Base-by-base conservation (phyloP, 441 rosid species). In the Erysimum pusillum region DNA sequence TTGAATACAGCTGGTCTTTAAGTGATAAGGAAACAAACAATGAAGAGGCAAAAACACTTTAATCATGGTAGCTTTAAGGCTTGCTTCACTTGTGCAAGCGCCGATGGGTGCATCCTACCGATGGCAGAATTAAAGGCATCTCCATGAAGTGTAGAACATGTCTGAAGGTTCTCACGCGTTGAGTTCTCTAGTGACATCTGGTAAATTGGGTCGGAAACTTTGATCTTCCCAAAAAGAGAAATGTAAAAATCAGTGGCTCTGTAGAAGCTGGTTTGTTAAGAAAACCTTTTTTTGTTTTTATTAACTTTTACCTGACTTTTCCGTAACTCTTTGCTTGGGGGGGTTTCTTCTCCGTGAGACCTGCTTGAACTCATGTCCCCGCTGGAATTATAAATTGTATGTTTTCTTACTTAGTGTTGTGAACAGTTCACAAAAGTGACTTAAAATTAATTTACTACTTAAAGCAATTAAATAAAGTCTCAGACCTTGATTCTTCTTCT, bases 401-500 rank as follows among this genome's bases (percentile, higher is more conserved):
- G 58, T 32, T 32, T 65, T 44, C 52, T 38, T 5, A 35, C n/a
- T 48, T 61, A 15, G 39, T 34, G 44, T 34, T 51, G 64, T 45
- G 32, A 68, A 31, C 35, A 51, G 44, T 73, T 73, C 28, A 20
- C 7, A 31, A 63, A 52, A 60, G n/a, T 58, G 45, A 51, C 44
- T 63, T 45, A 5, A 62, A 42, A 1, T n/a, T 31, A 77, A 15
- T 9, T 25, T 44, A 44, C 22, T 76, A 54, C 53, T 56, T 66
- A 39, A 53, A 13, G 65, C 38, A 25, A 25, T 34, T 48, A 17
- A 28, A 67, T 66, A 42, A 32, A 58, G 12, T 56, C 38, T 61
- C 75, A 69, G 73, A 96, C 99, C 98, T 84, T 84, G 97, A 91
- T 78, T 87, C 94, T 72, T 89, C 98, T 78, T 91, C 98, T n/a